Evolutionary conservation across 2,329 filamentous ascomycete genomes (phyloP), one percentile per base, ranked within the genome.

Genomic region (Botrytis byssoidea): DNA sequence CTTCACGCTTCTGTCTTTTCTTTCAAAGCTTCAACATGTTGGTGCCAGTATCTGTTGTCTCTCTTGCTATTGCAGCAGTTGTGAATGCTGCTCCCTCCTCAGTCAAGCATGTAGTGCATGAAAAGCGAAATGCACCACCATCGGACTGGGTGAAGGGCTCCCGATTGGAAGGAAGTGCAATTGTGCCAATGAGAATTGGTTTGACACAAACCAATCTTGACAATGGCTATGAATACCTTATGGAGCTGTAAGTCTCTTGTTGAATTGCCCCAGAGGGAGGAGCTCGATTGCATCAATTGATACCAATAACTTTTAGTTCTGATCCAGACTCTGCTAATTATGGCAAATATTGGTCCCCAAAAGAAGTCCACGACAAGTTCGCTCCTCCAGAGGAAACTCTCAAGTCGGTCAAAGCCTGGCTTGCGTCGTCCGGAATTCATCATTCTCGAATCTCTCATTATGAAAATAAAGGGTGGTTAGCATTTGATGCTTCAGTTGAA

Each of bases 141-240:
- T 73, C 72, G 42, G 72, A 75, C 57, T 79, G 77, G 77, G 67
- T 74, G 4, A 78, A 77, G 40, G 74, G 67, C 20, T 73, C 70
- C 67, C 75, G 73, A 25, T 71, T 78, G 32, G 72, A 77, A 44
- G 35, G 73, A 40, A 72, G 70, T 73, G 74, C 76, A 22, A 74
- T 76, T 35, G 76, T 86, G 48, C 84, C 85, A 2, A 83, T 86
- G 76, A 81, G 83, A 20, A 85, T 86, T 74, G 84, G 83, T 14
- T 76, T 86, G 70, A 82, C 81, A 5, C 85, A 86, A 76, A 81
- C 79, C 20, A 85, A 85, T 71, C 76, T 86, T 25, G 82, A 85
- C 14, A 80, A 82, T 20, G 84, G 83, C 9, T 78, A 83, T 76
- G 82, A 84, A 57, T 80, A 80, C 37, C 78, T 85, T 32, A 83